These are phyloP conservation scores for Lanmaoa pseudosensibilis DNA, from an alignment of 768 basidiomycete species.

Conservation along the genomic window DNA sequence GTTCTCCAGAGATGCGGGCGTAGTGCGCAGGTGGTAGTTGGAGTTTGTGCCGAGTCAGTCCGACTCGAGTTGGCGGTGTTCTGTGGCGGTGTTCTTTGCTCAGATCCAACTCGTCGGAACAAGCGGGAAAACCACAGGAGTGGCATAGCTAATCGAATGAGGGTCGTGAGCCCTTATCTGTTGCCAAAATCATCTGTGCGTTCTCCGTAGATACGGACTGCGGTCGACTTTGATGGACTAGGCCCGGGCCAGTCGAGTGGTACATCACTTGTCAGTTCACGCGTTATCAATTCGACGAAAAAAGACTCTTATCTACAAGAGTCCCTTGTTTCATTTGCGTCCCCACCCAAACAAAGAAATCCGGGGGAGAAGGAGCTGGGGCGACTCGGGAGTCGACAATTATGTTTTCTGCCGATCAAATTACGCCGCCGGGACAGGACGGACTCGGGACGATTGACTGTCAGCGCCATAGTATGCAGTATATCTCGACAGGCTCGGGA, in stretches of 20 bases:
- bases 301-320: background rate
- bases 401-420: background rate
- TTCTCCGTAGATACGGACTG: background rate
- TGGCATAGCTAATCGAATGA: background rate
- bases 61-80: no score
- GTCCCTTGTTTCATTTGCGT: background rate
- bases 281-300: background rate
- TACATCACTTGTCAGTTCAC: background rate
- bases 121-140: background rate
- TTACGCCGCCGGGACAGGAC: background rate
- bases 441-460: background rate
- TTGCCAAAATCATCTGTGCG: background rate
- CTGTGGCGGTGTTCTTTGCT: no score
- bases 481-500: background rate
- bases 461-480: background rate
- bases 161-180: background rate
- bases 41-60: background rate
- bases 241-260: background rate
- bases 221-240: background rate
- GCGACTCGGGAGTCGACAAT: no score
- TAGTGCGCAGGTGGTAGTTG: background rate
- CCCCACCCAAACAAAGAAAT: background rate
- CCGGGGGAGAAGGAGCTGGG: background rate
- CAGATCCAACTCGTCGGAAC: background rate
- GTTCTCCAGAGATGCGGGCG: background rate